A percentile compares a stretch with the other conserved stretches of the same genome.
These are phyloP conservation scores for Beverwykella pulmonaria DNA, from an alignment of 495 filamentous ascomycete species.

Conservation along the genomic window DNA sequence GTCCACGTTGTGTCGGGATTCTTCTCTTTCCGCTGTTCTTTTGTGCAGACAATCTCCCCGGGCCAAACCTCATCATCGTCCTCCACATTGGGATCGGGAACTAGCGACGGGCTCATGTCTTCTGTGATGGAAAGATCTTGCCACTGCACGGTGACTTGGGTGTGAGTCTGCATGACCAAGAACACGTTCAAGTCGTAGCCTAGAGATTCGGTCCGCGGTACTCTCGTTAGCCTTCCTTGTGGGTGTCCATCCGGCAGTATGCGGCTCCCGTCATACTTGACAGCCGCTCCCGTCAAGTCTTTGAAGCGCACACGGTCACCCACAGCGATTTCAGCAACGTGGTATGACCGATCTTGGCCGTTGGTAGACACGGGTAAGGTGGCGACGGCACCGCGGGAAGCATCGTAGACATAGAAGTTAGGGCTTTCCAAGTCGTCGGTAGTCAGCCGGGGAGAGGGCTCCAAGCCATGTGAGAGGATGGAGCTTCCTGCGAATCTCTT, in stretches of 20 bases:
- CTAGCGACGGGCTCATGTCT: constrained; percentile 49
- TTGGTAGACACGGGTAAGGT: constrained; percentile 24
- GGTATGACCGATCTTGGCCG: constrained; percentile 30
- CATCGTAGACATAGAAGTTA: constrained; percentile 42
- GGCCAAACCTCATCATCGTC: constrained; percentile 61
- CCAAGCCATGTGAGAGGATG: constrained; percentile 22
- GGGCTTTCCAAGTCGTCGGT: constrained; percentile 34
- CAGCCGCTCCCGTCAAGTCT: constrained; percentile 51
- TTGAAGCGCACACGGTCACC: constrained; percentile 58
- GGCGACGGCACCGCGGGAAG: constrained; percentile 22
- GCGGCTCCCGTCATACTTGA: constrained; percentile 52
- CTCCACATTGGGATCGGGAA: constrained; percentile 53
- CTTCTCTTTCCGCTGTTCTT: constrained; percentile 49
- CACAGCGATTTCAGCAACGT: constrained; percentile 42
- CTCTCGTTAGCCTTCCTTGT: constrained; percentile 44
- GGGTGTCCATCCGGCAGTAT: constrained; percentile 17
- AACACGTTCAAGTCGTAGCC: constrained; percentile 64
- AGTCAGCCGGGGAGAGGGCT: constrained; percentile 7
- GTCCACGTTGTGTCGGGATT: constrained; percentile 11
- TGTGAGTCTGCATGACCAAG: constrained; percentile 51
- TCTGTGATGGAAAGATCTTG: constrained; percentile 59
- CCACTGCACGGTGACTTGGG: constrained; percentile 59
- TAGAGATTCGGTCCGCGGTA: constrained; percentile 53
- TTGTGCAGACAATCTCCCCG: constrained; percentile 59
- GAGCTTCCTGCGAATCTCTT: constrained; percentile 43